These are phyloP conservation scores for Flaveria floridana DNA, from an alignment of 140 eudicot genomes.

Conservation along the genomic window DNA sequence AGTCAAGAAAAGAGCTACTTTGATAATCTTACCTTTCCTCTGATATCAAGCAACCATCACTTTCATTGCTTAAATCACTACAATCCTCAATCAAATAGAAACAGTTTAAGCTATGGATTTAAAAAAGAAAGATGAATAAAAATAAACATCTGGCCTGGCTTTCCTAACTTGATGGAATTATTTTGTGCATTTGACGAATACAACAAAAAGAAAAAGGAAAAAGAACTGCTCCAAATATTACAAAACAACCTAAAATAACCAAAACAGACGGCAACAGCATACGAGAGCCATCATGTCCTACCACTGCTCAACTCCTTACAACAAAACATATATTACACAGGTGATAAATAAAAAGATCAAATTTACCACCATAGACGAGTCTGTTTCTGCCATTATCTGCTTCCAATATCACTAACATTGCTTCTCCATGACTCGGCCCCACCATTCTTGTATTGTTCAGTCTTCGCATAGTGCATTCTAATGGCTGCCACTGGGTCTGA, in stretches of 20 bases:
- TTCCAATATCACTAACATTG: conserved; percentile 51
- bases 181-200: conserved; percentile 40
- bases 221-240: conserved; percentile 31
- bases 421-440: conserved; percentile 57
- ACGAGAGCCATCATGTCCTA: conserved; percentile 29
- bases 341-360: conserved; percentile 1
- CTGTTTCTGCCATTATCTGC: conserved; percentile 40
- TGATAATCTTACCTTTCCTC: not conserved
- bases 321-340: conserved; percentile 32
- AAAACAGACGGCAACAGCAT: conserved; percentile 30
- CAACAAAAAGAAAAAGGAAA: conserved; percentile 15
- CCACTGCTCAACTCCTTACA: conserved; percentile 34
- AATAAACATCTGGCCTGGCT: conserved; percentile 22
- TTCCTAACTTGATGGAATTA: conserved; percentile 26
- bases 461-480: conserved; percentile 66
- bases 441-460: conserved; percentile 49
- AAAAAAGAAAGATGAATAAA: not conserved
- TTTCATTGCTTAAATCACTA: conserved; percentile 4
- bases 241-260: conserved; percentile 28
- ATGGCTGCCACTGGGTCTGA: conserved; percentile 95
- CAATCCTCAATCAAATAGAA: not conserved
- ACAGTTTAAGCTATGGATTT: not conserved
- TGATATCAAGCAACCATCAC: conserved; percentile 10
- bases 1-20: not conserved
- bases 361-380: conserved; percentile 14